Evolutionary conservation across 2,329 filamentous ascomycete species (phyloP).

Genomic region (Aspergillus felis): DNA sequence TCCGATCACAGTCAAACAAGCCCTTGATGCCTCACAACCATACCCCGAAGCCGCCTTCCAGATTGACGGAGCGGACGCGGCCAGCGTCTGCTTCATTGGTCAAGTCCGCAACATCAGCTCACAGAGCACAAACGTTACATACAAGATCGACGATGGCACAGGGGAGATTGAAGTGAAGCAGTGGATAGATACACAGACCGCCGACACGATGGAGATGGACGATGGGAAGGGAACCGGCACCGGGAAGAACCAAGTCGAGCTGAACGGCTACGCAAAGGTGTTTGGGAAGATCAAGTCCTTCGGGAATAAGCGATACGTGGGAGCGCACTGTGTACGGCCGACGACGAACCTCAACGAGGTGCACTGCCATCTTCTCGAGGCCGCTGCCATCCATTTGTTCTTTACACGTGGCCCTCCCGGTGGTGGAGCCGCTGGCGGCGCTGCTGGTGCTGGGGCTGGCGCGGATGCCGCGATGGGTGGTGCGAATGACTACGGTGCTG

Average conservation of each 20-base stretch:
- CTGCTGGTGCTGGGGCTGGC: constrained; percentile 31
- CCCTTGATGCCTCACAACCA: constrained; percentile 74
- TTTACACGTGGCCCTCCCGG: constrained; percentile 66
- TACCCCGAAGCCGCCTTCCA: constrained; percentile 73
- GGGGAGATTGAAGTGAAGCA: constrained; percentile 73
- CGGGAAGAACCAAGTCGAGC: constrained; percentile 55
- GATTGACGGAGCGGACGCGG: constrained; percentile 72
- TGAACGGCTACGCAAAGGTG: constrained; percentile 78
- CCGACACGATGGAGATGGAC: constrained; percentile 45
- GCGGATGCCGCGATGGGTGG: constrained; percentile 30
- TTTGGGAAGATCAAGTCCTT: constrained; percentile 82
- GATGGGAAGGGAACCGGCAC: constrained; percentile 38
- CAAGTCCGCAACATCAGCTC: constrained; percentile 82
- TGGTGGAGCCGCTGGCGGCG: constrained; percentile 42
- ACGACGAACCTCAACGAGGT: constrained; percentile 87
- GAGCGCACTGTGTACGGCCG: constrained; percentile 74
- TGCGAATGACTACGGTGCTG: constrained; percentile 26
- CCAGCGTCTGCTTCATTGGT: constrained; percentile 79
- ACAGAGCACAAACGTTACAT: constrained; percentile 89
- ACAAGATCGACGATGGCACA: constrained; percentile 92
- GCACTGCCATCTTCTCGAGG: constrained; percentile 86
- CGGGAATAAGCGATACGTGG: constrained; percentile 76
- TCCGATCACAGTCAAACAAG: constrained; percentile 92
- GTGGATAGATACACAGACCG: constrained; percentile 43
- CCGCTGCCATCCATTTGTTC: constrained; percentile 80